phyloP scores from a whole-genome alignment of 163 green algal genomes.

The Scenedesmus sp. region DNA sequence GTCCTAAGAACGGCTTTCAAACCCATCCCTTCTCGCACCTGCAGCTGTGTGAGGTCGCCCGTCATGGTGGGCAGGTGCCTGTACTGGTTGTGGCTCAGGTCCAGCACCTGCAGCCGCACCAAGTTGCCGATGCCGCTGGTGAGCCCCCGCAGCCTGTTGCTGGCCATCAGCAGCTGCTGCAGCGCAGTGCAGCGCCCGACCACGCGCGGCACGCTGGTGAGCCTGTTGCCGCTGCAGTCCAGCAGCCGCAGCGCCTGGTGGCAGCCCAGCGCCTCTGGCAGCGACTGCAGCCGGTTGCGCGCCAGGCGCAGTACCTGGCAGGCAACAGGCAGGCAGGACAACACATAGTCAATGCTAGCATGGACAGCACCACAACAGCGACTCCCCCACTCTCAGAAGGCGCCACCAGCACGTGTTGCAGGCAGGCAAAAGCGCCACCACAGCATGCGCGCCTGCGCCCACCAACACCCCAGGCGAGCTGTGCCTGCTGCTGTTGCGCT shows the following conservation, averaged over 20 bases:
- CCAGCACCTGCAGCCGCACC: slow-evolving; percentile 41
- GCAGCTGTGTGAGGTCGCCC: slow-evolving; percentile 53
- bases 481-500: not conserved
- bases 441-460: too few relatives aligned
- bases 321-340: not conserved
- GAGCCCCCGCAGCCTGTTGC: slow-evolving; percentile 53
- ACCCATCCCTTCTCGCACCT: not conserved
- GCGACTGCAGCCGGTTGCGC: slow-evolving; percentile 54
- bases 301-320: slow-evolving; percentile 48
- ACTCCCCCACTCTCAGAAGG: too few relatives aligned
- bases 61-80: slow-evolving; percentile 52
- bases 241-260: slow-evolving; percentile 34
- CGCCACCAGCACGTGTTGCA: not conserved
- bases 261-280: slow-evolving; percentile 49
- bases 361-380: too few relatives aligned
- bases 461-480: not conserved
- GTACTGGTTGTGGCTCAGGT: slow-evolving; percentile 55
- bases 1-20: too few relatives aligned
- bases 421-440: not conserved
- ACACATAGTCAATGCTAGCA: not conserved
- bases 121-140: slow-evolving; percentile 56
- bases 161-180: slow-evolving; percentile 49
- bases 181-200: slow-evolving; percentile 53
- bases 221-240: slow-evolving; percentile 52
- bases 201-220: slow-evolving; percentile 41